These are phyloP conservation scores for Amylocystis lapponica DNA, from an alignment of 768 basidiomycete species.

Conservation along the genomic window DNA sequence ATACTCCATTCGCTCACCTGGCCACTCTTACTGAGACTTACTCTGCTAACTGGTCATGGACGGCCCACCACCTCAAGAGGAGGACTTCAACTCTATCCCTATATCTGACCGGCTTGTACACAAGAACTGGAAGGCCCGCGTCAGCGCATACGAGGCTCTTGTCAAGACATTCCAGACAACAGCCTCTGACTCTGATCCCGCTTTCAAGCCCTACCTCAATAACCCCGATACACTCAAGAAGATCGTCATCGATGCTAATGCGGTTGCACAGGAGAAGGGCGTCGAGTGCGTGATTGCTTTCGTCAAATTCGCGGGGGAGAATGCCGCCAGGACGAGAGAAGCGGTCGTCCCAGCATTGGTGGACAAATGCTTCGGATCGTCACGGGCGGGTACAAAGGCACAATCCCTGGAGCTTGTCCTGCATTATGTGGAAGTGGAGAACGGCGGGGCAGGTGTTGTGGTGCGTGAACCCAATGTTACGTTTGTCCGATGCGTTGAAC, in stretches of 20 bases:
- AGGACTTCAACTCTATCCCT: slow-evolving; percentile 81
- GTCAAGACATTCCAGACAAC: slow-evolving; percentile 84
- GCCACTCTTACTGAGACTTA: no score
- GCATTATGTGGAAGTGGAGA: slow-evolving; percentile 93
- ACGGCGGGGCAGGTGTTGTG: slow-evolving; percentile 78
- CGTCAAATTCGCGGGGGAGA: slow-evolving; percentile 90
- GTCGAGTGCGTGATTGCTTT: slow-evolving; percentile 83
- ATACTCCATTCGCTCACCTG: no score
- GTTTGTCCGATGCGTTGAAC: slow-evolving; percentile 17
- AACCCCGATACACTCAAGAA: slow-evolving; percentile 78
- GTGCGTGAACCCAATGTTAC: slow-evolving; percentile 47
- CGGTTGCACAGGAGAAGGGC: slow-evolving; percentile 97
- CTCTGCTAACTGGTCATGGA: slow-evolving; percentile 59
- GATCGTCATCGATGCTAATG: slow-evolving; percentile 87
- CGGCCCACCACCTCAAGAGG: slow-evolving; percentile 86
- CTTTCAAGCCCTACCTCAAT: slow-evolving; percentile 84
- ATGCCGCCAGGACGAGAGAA: slow-evolving; percentile 72
- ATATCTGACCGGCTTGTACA: slow-evolving; percentile 79
- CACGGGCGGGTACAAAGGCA: slow-evolving; percentile 83
- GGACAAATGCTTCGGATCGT: slow-evolving; percentile 92
- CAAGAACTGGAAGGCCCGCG: slow-evolving; percentile 99
- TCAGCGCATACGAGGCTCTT: slow-evolving; percentile 86
- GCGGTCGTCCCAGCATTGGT: slow-evolving; percentile 86
- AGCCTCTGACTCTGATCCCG: slow-evolving; percentile 89
- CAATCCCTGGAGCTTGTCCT: slow-evolving; percentile 81